Evolutionary conservation across 1,284 basidiomycete species (phyloP), one percentile per base, ranked within the genome.

Genomic region (Salmacisia buchloeana): DNA sequence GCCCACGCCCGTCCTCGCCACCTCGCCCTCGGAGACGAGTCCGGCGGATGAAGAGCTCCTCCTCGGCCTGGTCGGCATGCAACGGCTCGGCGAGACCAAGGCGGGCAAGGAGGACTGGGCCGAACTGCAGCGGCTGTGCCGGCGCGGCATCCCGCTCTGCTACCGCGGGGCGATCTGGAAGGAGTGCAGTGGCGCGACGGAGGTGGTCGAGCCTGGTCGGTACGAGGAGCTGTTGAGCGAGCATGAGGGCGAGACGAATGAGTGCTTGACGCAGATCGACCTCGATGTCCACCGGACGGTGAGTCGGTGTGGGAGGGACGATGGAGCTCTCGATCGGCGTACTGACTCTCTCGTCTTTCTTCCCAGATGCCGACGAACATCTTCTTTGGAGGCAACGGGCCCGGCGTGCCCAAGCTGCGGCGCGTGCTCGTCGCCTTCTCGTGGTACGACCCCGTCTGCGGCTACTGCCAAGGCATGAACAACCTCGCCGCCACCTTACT

Each of bases 301-400:
- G 49, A 54, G 49, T 54, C 7, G 3, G 13, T 7, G 41, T n/a
- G 7, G 1, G 41, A 43, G 7, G 41, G 41, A 43, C 0, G 59
- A 62, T 36, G 63, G 56, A 1, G 58, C 43, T 13, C 63, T 38
- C 23, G 0, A 3, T 5, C 0, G 1, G 9, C 2, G 1, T 15
- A n/a, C 52, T 63, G 41, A 60, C 7, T 4, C 23, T 9, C 23
- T 18, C 2, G 2, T 12, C 34, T 18, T n/a, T 13, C 29, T 15
- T 54, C 21, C 6, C 29, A 54, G 49, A 96, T 97, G 88, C 94
- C 94, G 0, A 83, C 94, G 45, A 97, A 97, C 76, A 85, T 97
- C 36, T 98, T 94, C 82, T 98, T 97, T 81, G 94, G 92, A 0
- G 90, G 93, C 1, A 91, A 94, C 76, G 94, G 94, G 0, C 90